phyloP scores from a whole-genome alignment of 495 filamentous ascomycete species.

The Trichoderma erinaceum region DNA sequence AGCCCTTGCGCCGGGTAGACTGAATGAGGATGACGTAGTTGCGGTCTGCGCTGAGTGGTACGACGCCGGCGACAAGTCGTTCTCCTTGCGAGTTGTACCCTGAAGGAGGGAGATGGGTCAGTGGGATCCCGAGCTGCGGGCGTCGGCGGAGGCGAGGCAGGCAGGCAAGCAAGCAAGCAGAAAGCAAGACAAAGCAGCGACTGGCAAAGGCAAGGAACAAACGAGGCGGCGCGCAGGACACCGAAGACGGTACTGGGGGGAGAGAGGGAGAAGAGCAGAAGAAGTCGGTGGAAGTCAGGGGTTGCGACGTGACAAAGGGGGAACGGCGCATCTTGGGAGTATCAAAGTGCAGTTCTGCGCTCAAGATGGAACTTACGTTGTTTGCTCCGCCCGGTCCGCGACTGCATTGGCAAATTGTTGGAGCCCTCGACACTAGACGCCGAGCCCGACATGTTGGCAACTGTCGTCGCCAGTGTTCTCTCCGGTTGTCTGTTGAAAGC shows the following conservation, averaged over 20 bases:
- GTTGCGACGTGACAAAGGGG: not conserved
- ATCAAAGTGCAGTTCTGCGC: constrained; percentile 21
- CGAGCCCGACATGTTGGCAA: not conserved
- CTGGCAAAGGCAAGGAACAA: not conserved
- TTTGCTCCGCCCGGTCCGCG: constrained; percentile 66
- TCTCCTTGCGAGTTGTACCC: constrained; percentile 90
- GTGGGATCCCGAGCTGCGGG: constrained; percentile 20
- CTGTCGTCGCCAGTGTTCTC: not conserved
- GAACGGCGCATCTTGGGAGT: not conserved
- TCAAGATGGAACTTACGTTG: constrained; percentile 61
- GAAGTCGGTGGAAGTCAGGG: not conserved
- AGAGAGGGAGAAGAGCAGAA: not conserved
- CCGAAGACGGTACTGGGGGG: not conserved
- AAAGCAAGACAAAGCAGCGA: not conserved
- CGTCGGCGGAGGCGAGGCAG: constrained; percentile 9
- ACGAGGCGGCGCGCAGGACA: not conserved
- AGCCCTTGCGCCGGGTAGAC: constrained; percentile 76
- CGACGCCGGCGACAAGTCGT: constrained; percentile 89
- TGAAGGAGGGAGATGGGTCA: constrained; percentile 41
- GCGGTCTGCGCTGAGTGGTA: constrained; percentile 60
- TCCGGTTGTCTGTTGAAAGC: not conserved
- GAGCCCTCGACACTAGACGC: constrained; percentile 28
- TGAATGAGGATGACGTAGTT: constrained; percentile 86
- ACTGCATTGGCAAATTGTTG: constrained; percentile 65
- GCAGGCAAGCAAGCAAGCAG: not conserved